Base-by-base conservation (phyloP, 2,329 filamentous ascomycete genomes). In the Hypoxylon sp. region DNA sequence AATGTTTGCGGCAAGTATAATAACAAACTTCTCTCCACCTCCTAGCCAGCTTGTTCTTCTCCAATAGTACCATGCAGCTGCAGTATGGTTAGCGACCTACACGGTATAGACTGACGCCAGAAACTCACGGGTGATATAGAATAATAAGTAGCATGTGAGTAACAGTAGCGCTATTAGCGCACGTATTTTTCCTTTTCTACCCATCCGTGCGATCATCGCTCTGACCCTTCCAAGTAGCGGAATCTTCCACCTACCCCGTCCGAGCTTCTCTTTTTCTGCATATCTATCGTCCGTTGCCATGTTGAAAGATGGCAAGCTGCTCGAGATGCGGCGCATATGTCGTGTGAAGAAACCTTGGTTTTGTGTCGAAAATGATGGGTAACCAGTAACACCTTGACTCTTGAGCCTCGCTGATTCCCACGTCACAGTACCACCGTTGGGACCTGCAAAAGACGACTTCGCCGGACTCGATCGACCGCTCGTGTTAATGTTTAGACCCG, bases 1-100 rank as follows among this genome's bases (percentile, higher is more conserved):
- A 70, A 97, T 88, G 77, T 99, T 99, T 61, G 96, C 94, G 24
- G 92, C 94, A 19, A 98, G 85, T 69, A 99, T 94, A 60, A 99
- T 92, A 71, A 99, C 96, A 77, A 92, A 94, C 76, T 97, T 98
- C 77, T 91, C 90, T 19, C 96, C 96, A 53, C 93, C 93, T 55
- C 95, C 94, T 2, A 97, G 84, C 80, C 87, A 87, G 37, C 90
- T 83, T 51, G 91, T 86, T 81, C 92, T 87, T 75, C 93, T 89
- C 84, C 93, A 97, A 78, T 82, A 82, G 73, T 87, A 87, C 35
- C 85, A 75, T 4, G 88, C 77, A 24, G 86, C 86, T 88, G 73
- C 46, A 3, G 17, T 11, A 42, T 50, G 31, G 70, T 81, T 69
- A 82, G 75, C 50, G n/a, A 65, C 35, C 39, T 50, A 17, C 10